phyloP scores from a whole-genome alignment of 2,329 filamentous ascomycete genomes.

The Hypoxylon sp. region DNA sequence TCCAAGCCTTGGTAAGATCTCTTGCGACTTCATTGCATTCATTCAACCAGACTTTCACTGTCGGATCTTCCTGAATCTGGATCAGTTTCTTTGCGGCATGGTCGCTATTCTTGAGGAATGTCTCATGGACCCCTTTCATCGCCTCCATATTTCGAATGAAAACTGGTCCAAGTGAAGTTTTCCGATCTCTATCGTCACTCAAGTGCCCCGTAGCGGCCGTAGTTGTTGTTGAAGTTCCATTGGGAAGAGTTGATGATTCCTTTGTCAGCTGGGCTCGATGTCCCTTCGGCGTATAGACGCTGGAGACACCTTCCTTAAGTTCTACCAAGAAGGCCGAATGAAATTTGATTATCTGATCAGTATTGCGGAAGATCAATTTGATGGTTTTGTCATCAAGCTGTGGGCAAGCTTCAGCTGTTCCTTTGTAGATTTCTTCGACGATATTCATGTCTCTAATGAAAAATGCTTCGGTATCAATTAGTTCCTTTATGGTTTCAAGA shows the following conservation, averaged over 20 bases:
- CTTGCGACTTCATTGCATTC: slow-evolving; percentile 94
- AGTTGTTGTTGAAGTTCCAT: slow-evolving; percentile 54
- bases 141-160: slow-evolving; percentile 71
- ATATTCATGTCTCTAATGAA: slow-evolving; percentile 98
- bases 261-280: slow-evolving; percentile 59
- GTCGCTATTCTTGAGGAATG: slow-evolving; percentile 75
- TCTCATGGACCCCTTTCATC: slow-evolving; percentile 73
- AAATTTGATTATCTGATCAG: slow-evolving; percentile 89
- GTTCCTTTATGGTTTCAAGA: slow-evolving; percentile 87
- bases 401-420: slow-evolving; percentile 85
- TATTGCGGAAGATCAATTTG: slow-evolving; percentile 92
- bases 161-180: slow-evolving; percentile 66
- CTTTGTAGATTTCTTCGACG: slow-evolving; percentile 97
- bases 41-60: slow-evolving; percentile 86
- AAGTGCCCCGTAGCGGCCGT: slow-evolving; percentile 60
- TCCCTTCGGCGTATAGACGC: slow-evolving; percentile 79
- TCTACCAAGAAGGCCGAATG: slow-evolving; percentile 84
- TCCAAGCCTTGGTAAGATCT: slow-evolving; percentile 94
- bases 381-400: slow-evolving; percentile 86
- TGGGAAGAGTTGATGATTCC: slow-evolving; percentile 60
- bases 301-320: slow-evolving; percentile 83
- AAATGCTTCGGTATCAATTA: slow-evolving; percentile 91
- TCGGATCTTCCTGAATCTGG: slow-evolving; percentile 73
- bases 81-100: slow-evolving; percentile 73
- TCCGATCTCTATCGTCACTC: slow-evolving; percentile 67